phyloP scores from a whole-genome alignment of 208 protist genomes.

The Trypanosoma caninum region DNA sequence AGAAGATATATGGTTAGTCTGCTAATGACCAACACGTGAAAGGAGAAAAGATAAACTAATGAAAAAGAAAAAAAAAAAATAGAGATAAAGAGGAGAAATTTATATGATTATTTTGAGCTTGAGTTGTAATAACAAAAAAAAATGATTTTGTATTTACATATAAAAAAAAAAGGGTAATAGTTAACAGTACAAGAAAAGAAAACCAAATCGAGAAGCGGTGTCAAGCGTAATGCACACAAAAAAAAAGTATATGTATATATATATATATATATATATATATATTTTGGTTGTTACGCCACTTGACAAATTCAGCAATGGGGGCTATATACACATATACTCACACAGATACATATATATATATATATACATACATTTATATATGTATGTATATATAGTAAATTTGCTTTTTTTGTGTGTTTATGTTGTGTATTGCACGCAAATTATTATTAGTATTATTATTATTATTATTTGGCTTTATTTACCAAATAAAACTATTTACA shows the following conservation, averaged over 20 bases:
- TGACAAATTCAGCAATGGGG: not conserved
- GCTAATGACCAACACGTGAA: constrained; percentile 9
- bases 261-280: not conserved
- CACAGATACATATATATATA: not conserved
- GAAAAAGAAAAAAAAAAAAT: not conserved
- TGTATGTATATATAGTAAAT: too few species aligned
- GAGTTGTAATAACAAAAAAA: not conserved
- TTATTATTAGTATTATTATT: not conserved
- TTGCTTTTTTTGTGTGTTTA: too few species aligned
- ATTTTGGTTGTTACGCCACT: not conserved
- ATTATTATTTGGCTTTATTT: not conserved
- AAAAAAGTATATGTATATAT: not conserved
- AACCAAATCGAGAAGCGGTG: constrained; percentile 31
- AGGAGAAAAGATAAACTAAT: not conserved
- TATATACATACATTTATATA: too few species aligned
- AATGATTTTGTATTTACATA: constrained; percentile 2
- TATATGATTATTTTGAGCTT: not conserved
- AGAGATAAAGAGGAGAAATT: not conserved
- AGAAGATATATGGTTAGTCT: constrained; percentile 49
- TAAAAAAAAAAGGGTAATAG: not conserved
- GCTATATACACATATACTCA: not conserved
- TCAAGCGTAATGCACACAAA: not conserved
- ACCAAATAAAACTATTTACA: too few species aligned
- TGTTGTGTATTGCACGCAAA: constrained; percentile 15
- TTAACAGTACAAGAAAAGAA: constrained; percentile 22